Evolutionary conservation across 1,139 yeast species (phyloP).

Genomic region (Meyerozyma carpophila): DNA sequence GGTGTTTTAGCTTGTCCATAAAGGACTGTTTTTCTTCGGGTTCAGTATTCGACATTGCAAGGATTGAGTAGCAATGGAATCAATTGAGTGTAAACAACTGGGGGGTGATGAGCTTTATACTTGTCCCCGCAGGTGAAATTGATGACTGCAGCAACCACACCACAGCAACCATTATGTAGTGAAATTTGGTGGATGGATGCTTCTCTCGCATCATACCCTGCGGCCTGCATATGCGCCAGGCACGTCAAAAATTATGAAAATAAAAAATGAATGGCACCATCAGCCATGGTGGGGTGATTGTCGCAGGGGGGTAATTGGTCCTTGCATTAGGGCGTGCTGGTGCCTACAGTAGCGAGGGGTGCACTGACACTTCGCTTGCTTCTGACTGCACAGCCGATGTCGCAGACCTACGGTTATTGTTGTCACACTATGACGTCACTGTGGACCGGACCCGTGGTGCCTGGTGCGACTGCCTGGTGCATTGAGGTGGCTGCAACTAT

Average conservation of each 20-base stretch:
- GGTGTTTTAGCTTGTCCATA: constrained; percentile 23
- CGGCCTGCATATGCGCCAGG: neutral
- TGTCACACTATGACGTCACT: too few species aligned
- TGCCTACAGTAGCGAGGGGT: too few species aligned
- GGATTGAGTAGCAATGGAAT: neutral
- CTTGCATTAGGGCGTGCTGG: too few species aligned
- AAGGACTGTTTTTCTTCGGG: constrained; percentile 18
- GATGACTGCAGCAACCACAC: constrained; percentile 1
- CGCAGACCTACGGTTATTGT: too few species aligned
- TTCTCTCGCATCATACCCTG: neutral
- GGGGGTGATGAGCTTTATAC: neutral
- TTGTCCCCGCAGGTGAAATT: constrained; percentile 1
- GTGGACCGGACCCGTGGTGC: too few species aligned
- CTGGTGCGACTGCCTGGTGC: too few species aligned
- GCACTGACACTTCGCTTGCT: too few species aligned
- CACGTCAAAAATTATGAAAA: too few species aligned
- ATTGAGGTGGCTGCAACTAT: neutral
- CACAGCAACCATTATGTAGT: constrained; percentile 1
- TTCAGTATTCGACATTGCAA: constrained; percentile 4
- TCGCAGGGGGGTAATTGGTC: too few species aligned
- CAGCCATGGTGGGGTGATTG: too few species aligned
- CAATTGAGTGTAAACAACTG: neutral
- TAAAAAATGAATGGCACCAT: too few species aligned
- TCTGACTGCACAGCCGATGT: too few species aligned
- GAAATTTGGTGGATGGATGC: neutral